Conservation (phyloP, 2,329 filamentous ascomycete species). For the Fusarium caatingaense region DNA sequence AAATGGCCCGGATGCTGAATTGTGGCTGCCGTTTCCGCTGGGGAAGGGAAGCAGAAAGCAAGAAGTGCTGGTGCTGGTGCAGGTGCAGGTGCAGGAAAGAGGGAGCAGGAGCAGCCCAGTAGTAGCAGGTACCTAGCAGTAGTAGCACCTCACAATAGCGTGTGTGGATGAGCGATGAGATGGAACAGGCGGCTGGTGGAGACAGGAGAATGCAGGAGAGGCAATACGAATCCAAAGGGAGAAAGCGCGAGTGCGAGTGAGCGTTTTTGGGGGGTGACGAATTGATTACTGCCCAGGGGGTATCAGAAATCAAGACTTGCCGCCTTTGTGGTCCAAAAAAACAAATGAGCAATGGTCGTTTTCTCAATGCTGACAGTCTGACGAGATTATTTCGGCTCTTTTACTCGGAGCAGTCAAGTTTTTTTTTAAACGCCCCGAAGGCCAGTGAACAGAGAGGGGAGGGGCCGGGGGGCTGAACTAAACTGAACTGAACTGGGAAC, state of each 20-base stretch:
- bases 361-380: background rate
- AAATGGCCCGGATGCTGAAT: slow-evolving; percentile 33
- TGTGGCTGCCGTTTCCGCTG: slow-evolving; percentile 27
- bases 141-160: background rate
- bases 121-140: background rate
- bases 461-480: background rate
- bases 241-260: slow-evolving; percentile 24
- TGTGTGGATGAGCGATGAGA: slow-evolving; percentile 17
- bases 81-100: background rate
- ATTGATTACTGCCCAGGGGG: background rate
- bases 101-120: background rate
- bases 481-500: slow-evolving; percentile 17
- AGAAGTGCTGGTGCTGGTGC: slow-evolving; percentile 8
- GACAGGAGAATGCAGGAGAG: slow-evolving; percentile 28
- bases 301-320: background rate
- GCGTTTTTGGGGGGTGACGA: slow-evolving; percentile 28
- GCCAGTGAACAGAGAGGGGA: slow-evolving; percentile 6
- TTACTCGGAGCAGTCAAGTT: background rate
- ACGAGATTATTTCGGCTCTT: background rate
- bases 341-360: background rate
- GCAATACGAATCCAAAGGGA: slow-evolving; percentile 35
- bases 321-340: background rate
- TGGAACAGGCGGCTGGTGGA: slow-evolving; percentile 18
- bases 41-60: slow-evolving; percentile 6
- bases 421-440: background rate